Evolutionary conservation across 2,329 filamentous ascomycete species (phyloP), one percentile per base, ranked within the genome.

Genomic region (Dothidotthia symphoricarpi): DNA sequence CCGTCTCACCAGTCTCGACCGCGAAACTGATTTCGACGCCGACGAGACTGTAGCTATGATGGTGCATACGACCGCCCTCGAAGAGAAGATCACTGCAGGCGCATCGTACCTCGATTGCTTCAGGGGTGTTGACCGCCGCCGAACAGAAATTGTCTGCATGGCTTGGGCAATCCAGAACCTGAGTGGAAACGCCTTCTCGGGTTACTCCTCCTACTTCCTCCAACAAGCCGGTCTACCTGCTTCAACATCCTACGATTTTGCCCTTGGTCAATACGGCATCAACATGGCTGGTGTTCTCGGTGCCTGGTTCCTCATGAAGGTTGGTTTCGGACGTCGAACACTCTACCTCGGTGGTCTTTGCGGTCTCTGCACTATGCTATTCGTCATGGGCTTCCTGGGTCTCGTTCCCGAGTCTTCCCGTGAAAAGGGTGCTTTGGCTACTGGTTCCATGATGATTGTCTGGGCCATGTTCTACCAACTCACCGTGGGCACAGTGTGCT

Each of bases 41-140:
- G 85, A 94, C 46, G 87, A 93, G 68, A 93, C 87, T 0, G 75
- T 95, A 33, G 83, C 86, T 55, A 94, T 95, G 87, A 95, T 95
- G 86, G 81, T 88, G 1, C 87, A 94, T 61, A 95, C 88, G 0
- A 90, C 86, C 0, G 84, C 85, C 0, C 72, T 94, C 9, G 89
- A 95, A 63, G 77, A 86, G 59, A 74, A 81, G 66, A 85, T 88
- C 36, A 89, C 86, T 3, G 70, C 72, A 6, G 88, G 88, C 19
- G 80, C 86, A 5, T 82, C 75, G 36, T 95, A 93, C 65, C 68
- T 78, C 53, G 88, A 95, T 65, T 95, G 88, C 69, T 94, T 95
- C 76, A 83, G 77, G 62, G 88, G 88, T 9, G 77, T 79, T 10
- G 83, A 95, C 59, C 72, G 83, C 31, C 83, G 88, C 41, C 80